Base-by-base conservation (phyloP, 2,329 filamentous ascomycete genomes). In the Thielaviopsis punctulata region DNA sequence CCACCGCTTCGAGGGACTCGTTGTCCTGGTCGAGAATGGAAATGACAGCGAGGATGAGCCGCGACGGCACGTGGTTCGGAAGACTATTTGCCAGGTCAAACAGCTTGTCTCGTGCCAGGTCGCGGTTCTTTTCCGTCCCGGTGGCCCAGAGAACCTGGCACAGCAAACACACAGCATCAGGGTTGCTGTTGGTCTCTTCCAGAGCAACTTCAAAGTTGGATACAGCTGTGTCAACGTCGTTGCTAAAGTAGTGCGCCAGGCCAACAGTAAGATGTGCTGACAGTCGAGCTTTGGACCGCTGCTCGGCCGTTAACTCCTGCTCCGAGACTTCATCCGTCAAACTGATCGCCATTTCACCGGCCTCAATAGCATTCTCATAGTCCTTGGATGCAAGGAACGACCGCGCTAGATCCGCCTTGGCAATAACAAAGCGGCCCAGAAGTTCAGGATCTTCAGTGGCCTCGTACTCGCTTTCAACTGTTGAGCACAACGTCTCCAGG, bases 101-200 rank as follows among this genome's bases (percentile, higher is more conserved):
- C 1, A 98, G 73, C 57, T 86, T 77, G 50, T 84, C 80, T 3
- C 87, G 77, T 15, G 90, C 89, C 56, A 84, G 79, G 48, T 82
- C 78, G 46, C 82, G 79, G 52, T 89, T 84, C 1, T 80, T 73
- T 6, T 82, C 77, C 0, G 80, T 79, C 8, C 86, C 88, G 57
- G 86, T 87, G 0, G 89, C 89, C 90, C 92, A 98, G 0, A 96
- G 73, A 0, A 96, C 85, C 65, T 96, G 87, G 0, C 89, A 85
- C 12, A 96, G 72, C 12, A 95, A 72, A 61, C 89, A 95, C 0
- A 88, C 81, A 1, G 90, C 83, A 61, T 95, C 88, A 0, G 89
- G 84, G 56, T 87, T 80, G 36, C 77, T 76, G 25, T 77, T 69
- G 1, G 84, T 87, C 62, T 94, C 88, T 52, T 81, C 73, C 7